Percentiles rank a stretch among this genome's conserved stretches.
Conservation (phyloP, 371 early-diverging fungal genomes). For the Mortierella sp. region DNA sequence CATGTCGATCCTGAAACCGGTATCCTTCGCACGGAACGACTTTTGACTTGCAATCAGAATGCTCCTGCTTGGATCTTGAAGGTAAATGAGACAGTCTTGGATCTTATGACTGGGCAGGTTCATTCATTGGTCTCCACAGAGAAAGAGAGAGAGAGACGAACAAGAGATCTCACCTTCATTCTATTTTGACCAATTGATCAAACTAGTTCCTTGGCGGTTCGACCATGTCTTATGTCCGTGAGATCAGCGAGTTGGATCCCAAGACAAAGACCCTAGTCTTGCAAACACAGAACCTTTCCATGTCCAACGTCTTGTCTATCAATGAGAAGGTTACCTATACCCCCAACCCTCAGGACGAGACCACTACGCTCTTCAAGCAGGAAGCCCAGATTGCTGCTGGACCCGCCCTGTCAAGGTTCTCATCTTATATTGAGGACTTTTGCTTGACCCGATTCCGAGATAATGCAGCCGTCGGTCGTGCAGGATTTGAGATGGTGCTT, state of each 20-base stretch:
- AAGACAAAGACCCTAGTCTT: slow-evolving; percentile 74
- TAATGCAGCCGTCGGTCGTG: slow-evolving; percentile 83
- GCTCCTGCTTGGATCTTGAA: slow-evolving; percentile 80
- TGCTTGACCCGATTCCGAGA: slow-evolving; percentile 86
- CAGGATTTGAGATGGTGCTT: slow-evolving; percentile 74
- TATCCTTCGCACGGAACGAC: slow-evolving; percentile 87
- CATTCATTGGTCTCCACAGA: neutral
- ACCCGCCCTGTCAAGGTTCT: slow-evolving; percentile 78
- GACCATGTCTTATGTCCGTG: slow-evolving; percentile 85
- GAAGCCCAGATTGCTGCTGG: slow-evolving; percentile 69
- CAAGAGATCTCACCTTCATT: neutral
- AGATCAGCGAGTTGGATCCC: slow-evolving; percentile 88
- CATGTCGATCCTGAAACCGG: slow-evolving; percentile 86
- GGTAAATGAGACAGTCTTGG: slow-evolving; percentile 42
- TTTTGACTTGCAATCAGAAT: slow-evolving; percentile 89
- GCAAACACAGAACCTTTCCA: slow-evolving; percentile 79
- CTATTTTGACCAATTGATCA: neutral
- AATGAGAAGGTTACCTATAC: slow-evolving; percentile 86
- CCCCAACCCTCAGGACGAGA: slow-evolving; percentile 42
- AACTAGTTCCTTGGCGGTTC: slow-evolving; percentile 68
- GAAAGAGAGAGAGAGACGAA: too few relatives aligned
- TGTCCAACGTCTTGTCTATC: slow-evolving; percentile 81
- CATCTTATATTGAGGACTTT: slow-evolving; percentile 87
- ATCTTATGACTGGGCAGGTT: neutral
- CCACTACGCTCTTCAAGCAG: slow-evolving; percentile 58